Conservation (phyloP, 306 rosid species). For the Cercis canadensis region DNA sequence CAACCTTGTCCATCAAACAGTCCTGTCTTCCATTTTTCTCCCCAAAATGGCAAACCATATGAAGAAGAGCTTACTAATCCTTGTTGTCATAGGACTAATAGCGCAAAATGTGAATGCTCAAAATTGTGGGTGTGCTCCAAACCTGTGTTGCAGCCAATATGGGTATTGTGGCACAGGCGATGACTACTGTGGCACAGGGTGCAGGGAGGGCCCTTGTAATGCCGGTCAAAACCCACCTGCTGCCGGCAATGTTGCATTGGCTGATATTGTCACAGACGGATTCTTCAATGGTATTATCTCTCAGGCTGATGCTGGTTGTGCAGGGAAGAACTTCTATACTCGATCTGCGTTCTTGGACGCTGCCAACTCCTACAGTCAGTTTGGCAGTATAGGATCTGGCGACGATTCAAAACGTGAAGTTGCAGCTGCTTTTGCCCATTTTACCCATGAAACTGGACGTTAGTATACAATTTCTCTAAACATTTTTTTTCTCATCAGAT, state of each 20-base stretch:
- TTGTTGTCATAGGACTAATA: constrained; percentile 24
- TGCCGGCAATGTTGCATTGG: no score
- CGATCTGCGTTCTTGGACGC: constrained; percentile 62
- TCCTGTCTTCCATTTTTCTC: no score
- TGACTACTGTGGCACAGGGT: constrained; percentile 67
- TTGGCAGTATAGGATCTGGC: constrained; percentile 46
- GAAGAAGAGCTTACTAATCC: not conserved
- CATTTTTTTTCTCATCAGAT: not conserved
- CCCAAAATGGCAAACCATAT: not conserved
- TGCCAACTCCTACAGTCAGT: constrained; percentile 47
- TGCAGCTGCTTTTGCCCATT: constrained; percentile 84
- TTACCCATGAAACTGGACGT: constrained; percentile 89
- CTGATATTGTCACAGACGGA: constrained; percentile 56
- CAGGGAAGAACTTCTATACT: constrained; percentile 68
- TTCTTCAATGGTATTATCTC: constrained; percentile 62
- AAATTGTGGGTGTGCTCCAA: constrained; percentile 66
- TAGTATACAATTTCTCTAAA: constrained; percentile 9
- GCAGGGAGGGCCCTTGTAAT: constrained; percentile 69
- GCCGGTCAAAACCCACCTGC: constrained; percentile 24
- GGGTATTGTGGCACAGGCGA: constrained; percentile 65
- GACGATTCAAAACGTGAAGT: constrained; percentile 81
- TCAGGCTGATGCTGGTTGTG: constrained; percentile 56
- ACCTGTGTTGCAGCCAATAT: constrained; percentile 64
- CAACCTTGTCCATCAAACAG: no score
- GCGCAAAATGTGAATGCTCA: constrained; percentile 34